These are phyloP conservation scores for Candida sanyiensis DNA, from an alignment of 805 yeast genomes.

Conservation along the genomic window DNA sequence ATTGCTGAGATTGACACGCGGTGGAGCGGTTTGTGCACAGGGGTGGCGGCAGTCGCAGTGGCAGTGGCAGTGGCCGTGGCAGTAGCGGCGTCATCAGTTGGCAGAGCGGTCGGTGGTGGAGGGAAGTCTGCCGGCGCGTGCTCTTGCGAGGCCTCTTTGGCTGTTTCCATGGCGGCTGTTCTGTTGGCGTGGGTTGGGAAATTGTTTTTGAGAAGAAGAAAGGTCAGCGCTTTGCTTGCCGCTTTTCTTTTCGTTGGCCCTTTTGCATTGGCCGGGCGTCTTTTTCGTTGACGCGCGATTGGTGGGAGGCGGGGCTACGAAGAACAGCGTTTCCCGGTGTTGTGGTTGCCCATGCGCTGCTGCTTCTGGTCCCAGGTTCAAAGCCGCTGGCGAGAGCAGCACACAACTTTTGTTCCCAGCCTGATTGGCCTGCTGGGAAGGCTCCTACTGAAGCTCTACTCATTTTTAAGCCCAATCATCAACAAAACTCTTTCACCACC, in stretches of 20 bases:
- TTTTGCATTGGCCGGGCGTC: background rate
- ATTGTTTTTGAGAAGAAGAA: constrained; percentile 7
- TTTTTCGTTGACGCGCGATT: constrained; percentile 2
- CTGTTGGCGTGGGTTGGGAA: background rate
- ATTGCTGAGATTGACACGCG: constrained; percentile 8
- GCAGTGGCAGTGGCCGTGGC: too few species aligned
- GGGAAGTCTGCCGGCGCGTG: too few species aligned
- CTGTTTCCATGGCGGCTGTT: background rate
- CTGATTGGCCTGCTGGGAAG: too few species aligned
- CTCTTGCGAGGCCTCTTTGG: too few species aligned
- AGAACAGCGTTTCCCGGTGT: too few species aligned
- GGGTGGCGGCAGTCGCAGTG: too few species aligned
- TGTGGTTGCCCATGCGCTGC: background rate
- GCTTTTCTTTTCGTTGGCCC: constrained; percentile 9
- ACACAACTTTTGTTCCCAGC: too few species aligned
- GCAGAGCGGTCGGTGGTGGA: too few species aligned
- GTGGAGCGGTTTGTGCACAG: background rate
- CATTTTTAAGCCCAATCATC: background rate
- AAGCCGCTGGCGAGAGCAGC: too few species aligned
- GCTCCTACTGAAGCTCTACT: too few species aligned
- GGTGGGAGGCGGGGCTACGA: constrained; percentile 1
- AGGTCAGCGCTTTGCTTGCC: constrained; percentile 4
- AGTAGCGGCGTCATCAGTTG: too few species aligned
- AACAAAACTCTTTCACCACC: background rate
- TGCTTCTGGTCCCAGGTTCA: too few species aligned